These are phyloP conservation scores for Zalaria obscura DNA, from an alignment of 2,329 filamentous ascomycete genomes.

Conservation along the genomic window DNA sequence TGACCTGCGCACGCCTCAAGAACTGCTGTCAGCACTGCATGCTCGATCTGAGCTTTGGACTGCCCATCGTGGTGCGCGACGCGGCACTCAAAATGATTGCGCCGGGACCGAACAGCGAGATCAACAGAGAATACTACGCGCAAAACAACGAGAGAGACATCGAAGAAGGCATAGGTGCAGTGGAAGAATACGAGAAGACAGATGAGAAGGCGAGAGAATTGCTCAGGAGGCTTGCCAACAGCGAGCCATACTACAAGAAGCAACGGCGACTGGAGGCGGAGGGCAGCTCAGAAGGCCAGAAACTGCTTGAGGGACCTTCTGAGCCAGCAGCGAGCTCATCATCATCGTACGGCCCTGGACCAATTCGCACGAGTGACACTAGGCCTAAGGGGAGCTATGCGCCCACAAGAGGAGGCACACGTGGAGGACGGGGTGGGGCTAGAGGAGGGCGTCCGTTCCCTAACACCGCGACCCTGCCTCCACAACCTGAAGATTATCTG, in stretches of 20 bases:
- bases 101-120: slow-evolving; percentile 76
- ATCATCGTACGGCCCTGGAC: slow-evolving; percentile 41
- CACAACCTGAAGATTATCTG: slow-evolving; percentile 69
- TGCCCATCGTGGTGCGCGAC: slow-evolving; percentile 89
- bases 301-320: slow-evolving; percentile 26
- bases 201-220: slow-evolving; percentile 93
- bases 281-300: slow-evolving; percentile 22
- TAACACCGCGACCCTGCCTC: slow-evolving; percentile 58
- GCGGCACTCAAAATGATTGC: slow-evolving; percentile 96
- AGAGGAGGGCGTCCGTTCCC: slow-evolving; percentile 47
- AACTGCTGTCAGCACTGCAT: slow-evolving; percentile 99
- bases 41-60: slow-evolving; percentile 89
- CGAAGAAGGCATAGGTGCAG: slow-evolving; percentile 66
- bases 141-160: slow-evolving; percentile 95
- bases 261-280: slow-evolving; percentile 58
- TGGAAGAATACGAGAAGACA: slow-evolving; percentile 90
- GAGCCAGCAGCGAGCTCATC: slow-evolving; percentile 16
- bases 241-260: slow-evolving; percentile 90
- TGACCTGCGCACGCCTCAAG: slow-evolving; percentile 92
- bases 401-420: slow-evolving; percentile 18
- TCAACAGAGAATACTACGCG: slow-evolving; percentile 95
- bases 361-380: slow-evolving; percentile 60
- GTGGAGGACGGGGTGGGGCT: slow-evolving; percentile 29
- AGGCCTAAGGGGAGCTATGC: slow-evolving; percentile 15
- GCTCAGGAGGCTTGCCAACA: slow-evolving; percentile 69